These are phyloP conservation scores for Solanum chaucha DNA, from an alignment of 257 asterid genomes.

Conservation along the genomic window DNA sequence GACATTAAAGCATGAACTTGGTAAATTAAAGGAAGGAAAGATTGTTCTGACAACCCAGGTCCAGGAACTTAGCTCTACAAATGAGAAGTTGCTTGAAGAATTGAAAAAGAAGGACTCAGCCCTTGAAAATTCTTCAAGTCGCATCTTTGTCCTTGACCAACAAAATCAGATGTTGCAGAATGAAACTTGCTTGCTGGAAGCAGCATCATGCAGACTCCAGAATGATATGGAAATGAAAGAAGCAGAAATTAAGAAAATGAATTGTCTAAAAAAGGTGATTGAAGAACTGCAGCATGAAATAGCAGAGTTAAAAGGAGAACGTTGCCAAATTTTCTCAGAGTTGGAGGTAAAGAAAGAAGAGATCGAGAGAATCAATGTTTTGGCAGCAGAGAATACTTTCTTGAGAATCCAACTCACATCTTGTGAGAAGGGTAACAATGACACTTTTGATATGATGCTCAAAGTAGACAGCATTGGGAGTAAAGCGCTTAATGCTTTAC, in stretches of 20 bases:
- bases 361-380: conserved; percentile 19
- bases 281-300: conserved; percentile 30
- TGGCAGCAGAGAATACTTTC: conserved; percentile 31
- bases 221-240: conserved; percentile 42
- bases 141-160: conserved; percentile 33
- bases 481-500: conserved; percentile 18
- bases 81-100: conserved; percentile 34
- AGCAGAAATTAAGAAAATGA: conserved; percentile 28
- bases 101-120: conserved; percentile 44
- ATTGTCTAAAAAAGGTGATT: conserved; percentile 47
- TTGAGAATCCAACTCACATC: conserved; percentile 42
- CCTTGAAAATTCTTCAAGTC: conserved; percentile 42
- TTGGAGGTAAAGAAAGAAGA: conserved; percentile 38
- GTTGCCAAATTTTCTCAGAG: conserved; percentile 30
- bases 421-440: conserved; percentile 19
- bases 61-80: conserved; percentile 28
- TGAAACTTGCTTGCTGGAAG: conserved; percentile 24
- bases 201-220: conserved; percentile 29
- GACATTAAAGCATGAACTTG: conserved; percentile 17
- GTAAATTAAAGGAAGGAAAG: conserved; percentile 22
- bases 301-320: conserved; percentile 27
- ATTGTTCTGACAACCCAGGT: conserved; percentile 19
- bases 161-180: conserved; percentile 40
- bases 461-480: conserved; percentile 20
- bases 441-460: background rate